These are phyloP conservation scores for Linnemannia schmuckeri DNA, from an alignment of 192 early-diverging fungal species.

Conservation along the genomic window DNA sequence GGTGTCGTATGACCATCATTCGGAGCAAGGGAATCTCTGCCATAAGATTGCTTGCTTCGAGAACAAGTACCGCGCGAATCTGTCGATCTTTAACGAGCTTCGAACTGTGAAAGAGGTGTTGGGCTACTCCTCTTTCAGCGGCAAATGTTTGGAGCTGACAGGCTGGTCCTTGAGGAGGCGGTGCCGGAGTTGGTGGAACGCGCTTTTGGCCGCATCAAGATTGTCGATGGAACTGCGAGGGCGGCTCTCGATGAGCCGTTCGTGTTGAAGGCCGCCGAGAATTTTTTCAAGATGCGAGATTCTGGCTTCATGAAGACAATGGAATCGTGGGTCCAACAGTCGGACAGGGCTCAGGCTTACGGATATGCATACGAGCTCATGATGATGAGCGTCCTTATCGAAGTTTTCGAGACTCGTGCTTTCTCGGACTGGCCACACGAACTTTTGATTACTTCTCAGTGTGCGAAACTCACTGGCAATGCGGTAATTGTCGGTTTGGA, in stretches of 20 bases:
- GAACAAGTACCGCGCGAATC: neutral
- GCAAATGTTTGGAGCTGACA: constrained; percentile 23
- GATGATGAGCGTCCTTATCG: constrained; percentile 13
- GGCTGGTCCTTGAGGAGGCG: neutral
- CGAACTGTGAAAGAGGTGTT: constrained; percentile 6
- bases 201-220: constrained; percentile 20
- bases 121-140: constrained; percentile 19
- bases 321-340: constrained; percentile 2
- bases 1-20: neutral
- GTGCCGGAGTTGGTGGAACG: constrained; percentile 19
- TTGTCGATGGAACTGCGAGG: too few relatives aligned
- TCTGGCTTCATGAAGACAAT: neutral
- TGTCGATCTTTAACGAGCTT: neutral
- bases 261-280: neutral
- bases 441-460: neutral
- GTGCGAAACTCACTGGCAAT: neutral
- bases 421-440: constrained; percentile 1
- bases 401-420: neutral
- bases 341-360: constrained; percentile 3
- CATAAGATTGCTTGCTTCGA: neutral
- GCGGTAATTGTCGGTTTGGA: constrained; percentile 15
- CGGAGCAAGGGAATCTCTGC: neutral
- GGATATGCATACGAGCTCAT: constrained; percentile 12
- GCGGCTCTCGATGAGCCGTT: too few relatives aligned
- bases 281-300: neutral